These are phyloP conservation scores for Penicillium sp. DNA, from an alignment of 2,329 filamentous ascomycete species.

Conservation along the genomic window DNA sequence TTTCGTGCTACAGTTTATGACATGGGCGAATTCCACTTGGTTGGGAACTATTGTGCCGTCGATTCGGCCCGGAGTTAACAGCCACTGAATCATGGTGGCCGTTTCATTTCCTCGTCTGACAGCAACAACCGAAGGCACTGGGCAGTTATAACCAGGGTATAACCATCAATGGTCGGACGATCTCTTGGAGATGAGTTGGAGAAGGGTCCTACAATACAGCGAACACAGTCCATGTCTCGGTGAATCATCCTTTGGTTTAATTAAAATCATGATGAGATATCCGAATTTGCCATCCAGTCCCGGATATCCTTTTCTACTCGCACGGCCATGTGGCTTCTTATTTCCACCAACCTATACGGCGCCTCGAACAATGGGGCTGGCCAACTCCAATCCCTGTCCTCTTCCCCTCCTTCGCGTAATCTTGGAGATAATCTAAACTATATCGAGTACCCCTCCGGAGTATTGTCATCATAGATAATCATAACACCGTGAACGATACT, in stretches of 20 bases:
- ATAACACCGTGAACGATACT: not conserved
- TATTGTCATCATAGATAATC: not conserved
- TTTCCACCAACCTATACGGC: not conserved
- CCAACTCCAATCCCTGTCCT: not conserved
- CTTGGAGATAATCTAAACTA: not conserved
- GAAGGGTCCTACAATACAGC: no score
- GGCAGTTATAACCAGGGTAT: not conserved
- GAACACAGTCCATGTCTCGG: not conserved
- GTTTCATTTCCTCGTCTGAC: not conserved
- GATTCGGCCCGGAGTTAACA: conserved; percentile 4
- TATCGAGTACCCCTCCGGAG: not conserved
- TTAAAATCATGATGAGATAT: not conserved
- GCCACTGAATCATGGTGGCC: conserved; percentile 6
- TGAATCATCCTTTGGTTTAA: not conserved
- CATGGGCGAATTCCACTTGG: not conserved
- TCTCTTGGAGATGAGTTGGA: not conserved
- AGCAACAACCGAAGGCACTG: not conserved
- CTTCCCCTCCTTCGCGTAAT: conserved; percentile 2
- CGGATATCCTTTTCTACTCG: not conserved
- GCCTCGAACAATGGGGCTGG: not conserved
- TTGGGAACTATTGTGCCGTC: not conserved
- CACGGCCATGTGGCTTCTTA: not conserved
- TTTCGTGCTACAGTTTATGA: not conserved
- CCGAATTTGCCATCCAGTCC: not conserved
- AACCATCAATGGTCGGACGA: no score